Evolutionary conservation across 371 early-diverging fungal species (phyloP), one percentile per base, ranked within the genome.

Genomic region (Mortierella sp.): DNA sequence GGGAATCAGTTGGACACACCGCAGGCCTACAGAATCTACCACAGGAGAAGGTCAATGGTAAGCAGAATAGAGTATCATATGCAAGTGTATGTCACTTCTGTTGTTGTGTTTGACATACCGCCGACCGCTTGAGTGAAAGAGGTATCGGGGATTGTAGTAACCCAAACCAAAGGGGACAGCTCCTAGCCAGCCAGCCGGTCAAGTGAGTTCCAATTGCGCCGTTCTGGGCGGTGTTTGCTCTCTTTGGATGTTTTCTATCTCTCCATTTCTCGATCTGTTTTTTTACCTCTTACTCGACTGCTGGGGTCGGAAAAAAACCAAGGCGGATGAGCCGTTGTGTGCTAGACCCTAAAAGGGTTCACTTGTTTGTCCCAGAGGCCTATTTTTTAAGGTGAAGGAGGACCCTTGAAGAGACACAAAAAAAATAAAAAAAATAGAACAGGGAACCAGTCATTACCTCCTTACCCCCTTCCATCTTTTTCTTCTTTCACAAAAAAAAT

Each of bases 351-450:
- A 60, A 60, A 60, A 28, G 58, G 28, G 28, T 58, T 31, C n/a
- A n/a, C 24, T 3, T 54, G 7, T 3, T 19, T 21, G 57, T 3
- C 16, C 60, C 31, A 31, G 31, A 14, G 16, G 31, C 60, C 3
- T 14, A 31, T 60, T n/a, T 58, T 60, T 3, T 10, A 60, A n/a
- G n/a, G 26, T 0, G 8, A 26, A 8, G 9, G 10, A 26, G 60
- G 60, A 60, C 31, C 60, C 60, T 31, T 31, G 60, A 31, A 31
- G 60, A 14, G 14, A 13, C 4, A 13, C 31, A 26, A 26, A 38
- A 76, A 68, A 52, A 47, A 60, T 11, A 42, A 71, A 71, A 71
- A 71, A 71, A 71, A 71, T 11, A n/a, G 2, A 48, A 72, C 34
- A 45, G 21, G 21, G 26, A 48, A 47, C 7, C 13, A 48, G 48